phyloP scores from a whole-genome alignment of 495 filamentous ascomycete genomes.

The Penicillium desertorum region DNA sequence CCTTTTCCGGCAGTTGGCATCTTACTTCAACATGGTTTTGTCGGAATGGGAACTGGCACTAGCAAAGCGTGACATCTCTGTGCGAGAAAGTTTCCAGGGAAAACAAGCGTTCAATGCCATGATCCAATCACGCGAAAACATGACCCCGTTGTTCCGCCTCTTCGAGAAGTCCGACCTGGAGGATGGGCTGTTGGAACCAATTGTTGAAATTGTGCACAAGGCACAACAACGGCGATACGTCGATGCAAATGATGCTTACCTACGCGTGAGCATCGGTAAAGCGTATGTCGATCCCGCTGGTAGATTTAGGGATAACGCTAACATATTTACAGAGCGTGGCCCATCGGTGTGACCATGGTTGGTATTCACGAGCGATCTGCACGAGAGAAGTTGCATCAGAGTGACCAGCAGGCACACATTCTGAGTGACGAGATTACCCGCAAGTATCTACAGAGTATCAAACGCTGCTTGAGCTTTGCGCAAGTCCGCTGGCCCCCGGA shows the following conservation, averaged over 20 bases:
- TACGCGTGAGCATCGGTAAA: slow-evolving; percentile 93
- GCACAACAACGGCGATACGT: slow-evolving; percentile 90
- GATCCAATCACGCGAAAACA: slow-evolving; percentile 77
- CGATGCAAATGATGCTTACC: slow-evolving; percentile 92
- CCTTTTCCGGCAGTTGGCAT: slow-evolving; percentile 82
- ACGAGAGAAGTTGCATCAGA: slow-evolving; percentile 89
- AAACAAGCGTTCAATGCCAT: slow-evolving; percentile 76
- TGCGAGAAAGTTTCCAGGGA: slow-evolving; percentile 72
- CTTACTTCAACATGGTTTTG: slow-evolving; percentile 91
- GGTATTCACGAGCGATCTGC: slow-evolving; percentile 97
- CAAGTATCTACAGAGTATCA: slow-evolving; percentile 97
- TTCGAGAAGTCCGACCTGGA: slow-evolving; percentile 80
- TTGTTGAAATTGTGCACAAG: slow-evolving; percentile 91
- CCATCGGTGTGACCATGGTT: slow-evolving; percentile 99
- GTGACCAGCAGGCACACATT: slow-evolving; percentile 87
- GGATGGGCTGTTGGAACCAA: slow-evolving; percentile 72
- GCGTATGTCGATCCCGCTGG: slow-evolving; percentile 50
- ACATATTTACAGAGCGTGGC: slow-evolving; percentile 67
- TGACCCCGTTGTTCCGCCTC: slow-evolving; percentile 86
- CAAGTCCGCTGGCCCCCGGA: slow-evolving; percentile 95
- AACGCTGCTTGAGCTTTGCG: slow-evolving; percentile 93
- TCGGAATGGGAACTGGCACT: slow-evolving; percentile 83
- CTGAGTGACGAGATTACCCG: slow-evolving; percentile 94
- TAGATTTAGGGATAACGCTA: slow-evolving; percentile 15
- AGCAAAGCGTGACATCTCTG: slow-evolving; percentile 58